Conservation (phyloP, 169 alveolate species). For the Plasmodium malariae region DNA sequence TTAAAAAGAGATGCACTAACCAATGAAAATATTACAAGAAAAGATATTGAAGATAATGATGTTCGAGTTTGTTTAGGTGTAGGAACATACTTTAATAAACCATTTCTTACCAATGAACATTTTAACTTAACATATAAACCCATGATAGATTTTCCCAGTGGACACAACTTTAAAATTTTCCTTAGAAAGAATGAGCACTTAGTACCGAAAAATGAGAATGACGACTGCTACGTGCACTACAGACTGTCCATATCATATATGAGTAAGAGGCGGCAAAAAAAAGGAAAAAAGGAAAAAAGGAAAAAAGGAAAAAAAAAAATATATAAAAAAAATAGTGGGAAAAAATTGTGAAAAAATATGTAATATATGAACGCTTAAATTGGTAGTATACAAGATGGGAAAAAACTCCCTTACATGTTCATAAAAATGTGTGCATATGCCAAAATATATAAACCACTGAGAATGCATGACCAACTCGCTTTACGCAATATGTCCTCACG, state of each 20-base stretch:
- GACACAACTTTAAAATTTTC: conserved; percentile 32
- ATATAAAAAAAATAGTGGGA: neutral
- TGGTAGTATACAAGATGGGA: too few relatives aligned
- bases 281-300: too few relatives aligned
- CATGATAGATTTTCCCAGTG: neutral
- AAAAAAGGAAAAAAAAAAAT: neutral
- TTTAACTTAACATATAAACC: conserved; percentile 39
- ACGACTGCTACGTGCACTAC: conserved; percentile 42
- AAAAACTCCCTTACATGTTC: too few relatives aligned
- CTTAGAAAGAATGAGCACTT: conserved; percentile 15
- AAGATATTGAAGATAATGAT: conserved; percentile 1
- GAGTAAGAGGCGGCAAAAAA: conserved; percentile 6
- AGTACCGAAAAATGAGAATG: conserved; percentile 7
- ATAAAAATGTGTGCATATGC: neutral
- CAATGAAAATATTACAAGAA: conserved; percentile 1
- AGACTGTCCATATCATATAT: neutral
- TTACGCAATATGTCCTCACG: too few relatives aligned
- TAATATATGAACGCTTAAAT: too few relatives aligned
- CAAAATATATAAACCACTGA: too few relatives aligned
- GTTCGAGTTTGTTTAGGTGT: conserved; percentile 33
- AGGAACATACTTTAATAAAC: conserved; percentile 19
- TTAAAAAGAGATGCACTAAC: conserved; percentile 13
- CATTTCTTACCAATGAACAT: conserved; percentile 23
- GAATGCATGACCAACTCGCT: too few relatives aligned
- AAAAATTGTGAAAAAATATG: neutral